Conservation (phyloP, 148 eudicot genomes). For the Chenopodium quinoa region DNA sequence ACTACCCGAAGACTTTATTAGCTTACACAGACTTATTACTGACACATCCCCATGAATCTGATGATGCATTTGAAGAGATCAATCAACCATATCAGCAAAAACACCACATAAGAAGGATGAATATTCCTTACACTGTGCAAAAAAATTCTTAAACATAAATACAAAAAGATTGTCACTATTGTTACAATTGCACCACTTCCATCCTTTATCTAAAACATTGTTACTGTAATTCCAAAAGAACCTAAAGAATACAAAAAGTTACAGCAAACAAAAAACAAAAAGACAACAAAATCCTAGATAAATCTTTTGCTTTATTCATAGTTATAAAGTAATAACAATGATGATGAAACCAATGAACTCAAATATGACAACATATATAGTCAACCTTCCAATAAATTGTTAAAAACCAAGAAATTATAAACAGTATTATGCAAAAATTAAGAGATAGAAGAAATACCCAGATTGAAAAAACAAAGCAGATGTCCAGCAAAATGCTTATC, state of each 20-base stretch:
- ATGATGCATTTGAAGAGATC: not conserved
- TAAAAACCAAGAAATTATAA: not conserved
- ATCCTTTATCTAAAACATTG: not conserved
- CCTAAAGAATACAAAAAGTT: not conserved
- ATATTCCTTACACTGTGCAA: not conserved
- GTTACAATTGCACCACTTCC: not conserved
- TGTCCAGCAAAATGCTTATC: not conserved
- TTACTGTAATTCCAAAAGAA: not conserved
- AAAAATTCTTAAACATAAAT: not conserved
- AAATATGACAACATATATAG: not conserved
- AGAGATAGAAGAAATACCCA: constrained; percentile 12
- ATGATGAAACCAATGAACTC: not conserved
- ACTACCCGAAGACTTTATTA: not conserved
- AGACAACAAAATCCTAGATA: not conserved
- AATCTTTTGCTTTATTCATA: not conserved
- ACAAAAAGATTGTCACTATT: not conserved
- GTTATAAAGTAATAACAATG: not conserved
- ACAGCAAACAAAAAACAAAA: not conserved
- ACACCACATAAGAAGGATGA: not conserved
- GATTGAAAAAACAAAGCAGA: constrained; percentile 5
- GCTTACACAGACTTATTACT: not conserved
- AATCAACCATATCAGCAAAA: constrained; percentile 15
- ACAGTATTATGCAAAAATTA: not conserved
- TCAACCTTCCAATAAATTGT: not conserved
- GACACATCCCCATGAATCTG: constrained; percentile 18